Base-by-base conservation (phyloP, 2,329 filamentous ascomycete species). In the Rugonectria rugulosa region DNA sequence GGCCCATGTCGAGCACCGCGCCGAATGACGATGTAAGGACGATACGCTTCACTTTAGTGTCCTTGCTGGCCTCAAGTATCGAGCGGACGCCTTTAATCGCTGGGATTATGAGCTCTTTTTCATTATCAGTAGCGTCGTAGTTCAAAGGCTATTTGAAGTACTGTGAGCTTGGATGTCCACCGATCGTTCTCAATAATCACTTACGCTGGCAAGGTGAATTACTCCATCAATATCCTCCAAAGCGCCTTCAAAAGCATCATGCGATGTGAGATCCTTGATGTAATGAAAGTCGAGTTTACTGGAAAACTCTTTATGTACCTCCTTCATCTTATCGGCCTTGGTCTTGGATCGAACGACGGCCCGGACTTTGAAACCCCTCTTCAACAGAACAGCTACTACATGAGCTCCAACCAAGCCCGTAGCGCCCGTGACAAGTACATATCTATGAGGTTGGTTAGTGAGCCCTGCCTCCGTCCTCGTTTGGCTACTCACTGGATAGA, bases 1-100 rank as follows among this genome's bases (percentile, higher is more conserved):
- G 37, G 2, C 14, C 43, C 54, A 53, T 57, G 32, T 57, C 49
- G 2, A 57, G 43, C 11, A 57, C 49, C 3, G 54, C 49, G 10
- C 54, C 54, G 12, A 53, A 57, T 4, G 54, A 57, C 1, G 54
- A 57, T 2, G 54, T 57, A 26, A 57, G 34, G 10, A 57, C 54
- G 12, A 57, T 38, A 2, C 54, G 48, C 5, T 19, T 19, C 15
- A 57, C 54, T 11, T 14, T 11, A 3, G 23, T 53, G 3, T 11
- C 32, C 9, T 23, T 43, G 21, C 54, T 53, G 6, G 54, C 54
- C 27, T 57, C 38, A 9, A 57, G 15, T 19, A 57, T 34, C 4
- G 54, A 57, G 3, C 34, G 29, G n/a, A 57, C 49, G 4, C 49
- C 54, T 21, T 57, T 29, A 7, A 53, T 53, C 1, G 54, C 54